A percentile compares a stretch with the other conserved stretches of the same genome.
Conservation (phyloP, 2,329 filamentous ascomycete species). For the Acrodontium crateriforme region DNA sequence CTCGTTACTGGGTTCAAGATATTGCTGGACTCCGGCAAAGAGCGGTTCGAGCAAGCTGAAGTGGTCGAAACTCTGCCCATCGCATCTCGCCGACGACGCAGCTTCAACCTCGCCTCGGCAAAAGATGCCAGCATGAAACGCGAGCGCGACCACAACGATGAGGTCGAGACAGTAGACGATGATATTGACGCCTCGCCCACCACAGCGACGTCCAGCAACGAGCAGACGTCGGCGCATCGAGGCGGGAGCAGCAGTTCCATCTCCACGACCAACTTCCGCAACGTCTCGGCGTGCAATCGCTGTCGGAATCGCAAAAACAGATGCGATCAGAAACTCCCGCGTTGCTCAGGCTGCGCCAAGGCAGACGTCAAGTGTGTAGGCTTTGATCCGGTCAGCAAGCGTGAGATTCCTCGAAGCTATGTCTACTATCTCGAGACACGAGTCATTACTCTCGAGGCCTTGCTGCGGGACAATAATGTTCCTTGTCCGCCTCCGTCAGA, state of each 20-base stretch:
- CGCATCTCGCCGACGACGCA: slow-evolving; percentile 4
- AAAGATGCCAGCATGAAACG: slow-evolving; percentile 3
- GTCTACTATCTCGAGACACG: slow-evolving; percentile 88
- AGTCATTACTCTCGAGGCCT: slow-evolving; percentile 65
- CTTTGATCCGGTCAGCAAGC: slow-evolving; percentile 92
- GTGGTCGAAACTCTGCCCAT: background rate
- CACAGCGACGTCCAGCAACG: too few relatives aligned
- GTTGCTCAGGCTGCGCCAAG: slow-evolving; percentile 85
- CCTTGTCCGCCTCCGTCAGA: slow-evolving; percentile 55
- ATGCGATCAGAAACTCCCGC: slow-evolving; percentile 84
- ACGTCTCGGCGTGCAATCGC: slow-evolving; percentile 82
- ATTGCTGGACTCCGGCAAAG: too few relatives aligned
- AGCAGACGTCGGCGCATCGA: too few relatives aligned
- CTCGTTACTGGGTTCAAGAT: too few relatives aligned
- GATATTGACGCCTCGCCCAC: background rate
- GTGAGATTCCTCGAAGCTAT: slow-evolving; percentile 79
- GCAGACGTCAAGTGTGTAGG: slow-evolving; percentile 84
- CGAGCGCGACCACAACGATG: slow-evolving; percentile 2
- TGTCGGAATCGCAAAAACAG: slow-evolving; percentile 87
- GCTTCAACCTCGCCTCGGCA: background rate
- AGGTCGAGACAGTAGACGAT: background rate
- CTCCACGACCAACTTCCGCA: slow-evolving; percentile 49
- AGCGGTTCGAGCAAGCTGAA: too few relatives aligned
- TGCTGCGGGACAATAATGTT: slow-evolving; percentile 57
- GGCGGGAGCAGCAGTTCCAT: slow-evolving; percentile 3